These are phyloP conservation scores for Solanum etuberosum DNA, from an alignment of 257 asterid species.

Conservation along the genomic window DNA sequence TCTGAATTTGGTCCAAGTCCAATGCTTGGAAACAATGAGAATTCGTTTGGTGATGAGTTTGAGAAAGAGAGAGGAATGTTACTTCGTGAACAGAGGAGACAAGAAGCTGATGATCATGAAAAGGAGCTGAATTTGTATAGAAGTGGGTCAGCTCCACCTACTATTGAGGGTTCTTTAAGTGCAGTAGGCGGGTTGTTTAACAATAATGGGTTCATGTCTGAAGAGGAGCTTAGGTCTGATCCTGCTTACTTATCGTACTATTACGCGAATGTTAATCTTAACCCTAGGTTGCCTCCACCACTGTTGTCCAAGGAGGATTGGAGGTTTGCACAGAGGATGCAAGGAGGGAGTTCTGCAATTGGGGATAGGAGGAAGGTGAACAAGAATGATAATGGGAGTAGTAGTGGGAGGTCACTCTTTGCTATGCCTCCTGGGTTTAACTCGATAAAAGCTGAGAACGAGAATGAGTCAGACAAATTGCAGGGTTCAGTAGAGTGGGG, in stretches of 20 bases:
- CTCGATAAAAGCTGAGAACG: slow-evolving; percentile 44
- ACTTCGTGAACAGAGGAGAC: slow-evolving; percentile 68
- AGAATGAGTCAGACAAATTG: slow-evolving; percentile 34
- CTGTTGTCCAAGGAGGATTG: slow-evolving; percentile 85
- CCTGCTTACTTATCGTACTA: slow-evolving; percentile 78
- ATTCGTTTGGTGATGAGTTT: slow-evolving; percentile 71
- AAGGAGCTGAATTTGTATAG: slow-evolving; percentile 85
- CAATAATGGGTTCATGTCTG: slow-evolving; percentile 62
- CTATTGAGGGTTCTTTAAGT: slow-evolving; percentile 84
- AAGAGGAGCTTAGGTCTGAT: slow-evolving; percentile 95
- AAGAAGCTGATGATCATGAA: slow-evolving; percentile 76
- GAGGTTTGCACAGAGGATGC: slow-evolving; percentile 78
- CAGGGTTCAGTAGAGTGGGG: slow-evolving; percentile 77
- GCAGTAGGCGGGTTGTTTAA: slow-evolving; percentile 86
- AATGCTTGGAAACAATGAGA: slow-evolving; percentile 54
- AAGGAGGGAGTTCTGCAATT: slow-evolving; percentile 72
- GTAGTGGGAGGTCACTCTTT: slow-evolving; percentile 52
- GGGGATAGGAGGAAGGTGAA: slow-evolving; percentile 88
- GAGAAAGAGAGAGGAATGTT: slow-evolving; percentile 70
- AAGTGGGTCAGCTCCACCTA: slow-evolving; percentile 99
- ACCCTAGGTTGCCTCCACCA: slow-evolving; percentile 99
- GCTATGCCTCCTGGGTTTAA: slow-evolving; percentile 64
- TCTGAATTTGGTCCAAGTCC: slow-evolving; percentile 74
- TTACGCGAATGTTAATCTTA: slow-evolving; percentile 78
- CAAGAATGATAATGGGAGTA: slow-evolving; percentile 45